These are phyloP conservation scores for Scytalidium sp. DNA, from an alignment of 2,329 filamentous ascomycete species.

Conservation along the genomic window DNA sequence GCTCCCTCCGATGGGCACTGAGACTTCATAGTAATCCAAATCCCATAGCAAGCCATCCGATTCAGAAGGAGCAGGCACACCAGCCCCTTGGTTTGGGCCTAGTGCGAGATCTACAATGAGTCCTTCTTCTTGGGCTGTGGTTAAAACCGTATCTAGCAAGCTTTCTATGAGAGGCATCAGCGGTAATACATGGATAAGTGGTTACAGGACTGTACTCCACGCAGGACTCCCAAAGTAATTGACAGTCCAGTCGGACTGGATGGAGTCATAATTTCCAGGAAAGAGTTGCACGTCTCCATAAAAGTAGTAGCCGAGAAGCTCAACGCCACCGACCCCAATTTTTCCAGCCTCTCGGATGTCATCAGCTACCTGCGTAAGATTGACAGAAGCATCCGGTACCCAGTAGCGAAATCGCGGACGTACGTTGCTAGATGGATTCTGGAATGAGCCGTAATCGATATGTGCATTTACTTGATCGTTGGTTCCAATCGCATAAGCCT, in stretches of 20 bases:
- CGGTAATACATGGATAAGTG: background rate
- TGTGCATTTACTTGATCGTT: constrained; percentile 1
- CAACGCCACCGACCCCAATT: constrained; percentile 2
- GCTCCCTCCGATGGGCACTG: constrained; percentile 23
- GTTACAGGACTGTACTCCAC: constrained; percentile 7
- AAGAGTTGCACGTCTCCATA: background rate
- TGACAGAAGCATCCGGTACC: constrained; percentile 5
- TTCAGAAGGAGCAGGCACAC: constrained; percentile 34
- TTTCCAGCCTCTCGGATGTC: constrained; percentile 1
- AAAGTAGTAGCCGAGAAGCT: constrained; percentile 2
- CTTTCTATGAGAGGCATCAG: constrained; percentile 2
- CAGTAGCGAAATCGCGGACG: constrained; percentile 6
- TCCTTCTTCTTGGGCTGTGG: constrained; percentile 30
- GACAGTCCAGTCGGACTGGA: constrained; percentile 22
- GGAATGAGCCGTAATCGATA: constrained; percentile 5
- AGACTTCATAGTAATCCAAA: constrained; percentile 1
- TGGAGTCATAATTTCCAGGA: background rate
- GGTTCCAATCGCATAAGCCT: background rate
- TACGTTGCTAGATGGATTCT: constrained; percentile 1
- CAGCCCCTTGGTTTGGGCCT: constrained; percentile 44
- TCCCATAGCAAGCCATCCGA: constrained; percentile 24
- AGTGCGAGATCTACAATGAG: constrained; percentile 42
- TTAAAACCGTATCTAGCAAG: constrained; percentile 16
- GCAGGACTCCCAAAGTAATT: constrained; percentile 37
- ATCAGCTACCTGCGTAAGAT: background rate